Evolutionary conservation across 768 basidiomycete species (phyloP).

Genomic region (Suillus paluster): DNA sequence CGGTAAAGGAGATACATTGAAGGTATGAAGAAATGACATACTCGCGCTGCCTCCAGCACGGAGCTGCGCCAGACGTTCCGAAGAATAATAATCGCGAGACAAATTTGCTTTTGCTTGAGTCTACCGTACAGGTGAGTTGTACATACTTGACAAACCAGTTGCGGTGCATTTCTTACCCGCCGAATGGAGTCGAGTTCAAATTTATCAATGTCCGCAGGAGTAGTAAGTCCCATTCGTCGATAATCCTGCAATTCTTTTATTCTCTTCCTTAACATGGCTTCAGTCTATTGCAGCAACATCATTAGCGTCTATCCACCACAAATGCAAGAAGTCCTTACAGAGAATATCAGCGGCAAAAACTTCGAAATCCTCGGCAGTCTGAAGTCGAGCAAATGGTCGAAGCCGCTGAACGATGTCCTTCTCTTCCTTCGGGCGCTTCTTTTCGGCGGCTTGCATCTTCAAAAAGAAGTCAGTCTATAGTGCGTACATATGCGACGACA

Average conservation of each 20-base stretch:
- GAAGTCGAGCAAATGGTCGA: conserved; percentile 88
- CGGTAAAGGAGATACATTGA: neutral
- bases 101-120: conserved; percentile 63
- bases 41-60: conserved; percentile 51
- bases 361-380: conserved; percentile 92
- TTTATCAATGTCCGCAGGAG: conserved; percentile 87
- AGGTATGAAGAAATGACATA: conserved; percentile 44
- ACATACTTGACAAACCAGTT: neutral
- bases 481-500: neutral
- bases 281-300: conserved; percentile 58
- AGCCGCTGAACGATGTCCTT: conserved; percentile 88
- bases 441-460: conserved; percentile 91
- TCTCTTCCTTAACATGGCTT: conserved; percentile 82
- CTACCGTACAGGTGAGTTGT: conserved; percentile 37
- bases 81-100: conserved; percentile 58
- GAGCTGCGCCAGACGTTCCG: conserved; percentile 54
- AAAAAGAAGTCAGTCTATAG: conserved; percentile 15
- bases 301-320: neutral
- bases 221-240: conserved; percentile 82
- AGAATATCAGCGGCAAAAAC: conserved; percentile 85
- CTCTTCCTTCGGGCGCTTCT: conserved; percentile 90
- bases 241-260: conserved; percentile 93
- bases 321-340: conserved; percentile 57
- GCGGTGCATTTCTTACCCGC: conserved; percentile 53
- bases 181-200: conserved; percentile 78